Percentiles rank a stretch among this genome's conserved stretches.
Evolutionary conservation across 176 grass and related monocot genomes (phyloP).

Genomic region (Oryza brachyantha): DNA sequence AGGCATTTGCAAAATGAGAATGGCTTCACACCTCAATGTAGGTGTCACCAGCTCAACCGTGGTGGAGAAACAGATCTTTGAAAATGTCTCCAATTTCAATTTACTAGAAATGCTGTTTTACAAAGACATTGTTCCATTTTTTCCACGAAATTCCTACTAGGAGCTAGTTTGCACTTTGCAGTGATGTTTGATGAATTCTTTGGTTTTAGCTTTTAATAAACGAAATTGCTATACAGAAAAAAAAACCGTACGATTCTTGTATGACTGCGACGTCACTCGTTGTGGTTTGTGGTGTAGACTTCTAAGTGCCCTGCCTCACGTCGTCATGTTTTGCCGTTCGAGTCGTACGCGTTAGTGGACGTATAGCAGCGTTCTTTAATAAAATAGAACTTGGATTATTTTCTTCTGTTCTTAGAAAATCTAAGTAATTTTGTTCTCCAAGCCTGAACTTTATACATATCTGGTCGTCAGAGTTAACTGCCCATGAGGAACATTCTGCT

Average conservation of each 20-base stretch:
- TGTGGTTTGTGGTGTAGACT: too few species aligned
- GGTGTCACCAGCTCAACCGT: neutral
- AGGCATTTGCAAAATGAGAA: neutral
- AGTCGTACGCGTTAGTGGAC: too few species aligned
- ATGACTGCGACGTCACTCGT: too few species aligned
- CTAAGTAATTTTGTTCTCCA: neutral
- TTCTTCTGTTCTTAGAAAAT: neutral
- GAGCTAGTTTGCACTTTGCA: neutral
- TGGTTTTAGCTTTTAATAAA: neutral
- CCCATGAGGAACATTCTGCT: neutral
- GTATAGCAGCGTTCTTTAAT: too few species aligned
- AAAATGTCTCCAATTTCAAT: neutral
- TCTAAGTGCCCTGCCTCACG: too few species aligned
- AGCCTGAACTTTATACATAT: neutral
- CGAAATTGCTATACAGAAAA: too few species aligned
- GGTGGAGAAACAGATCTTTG: neutral
- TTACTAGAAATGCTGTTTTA: neutral
- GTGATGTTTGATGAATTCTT: neutral
- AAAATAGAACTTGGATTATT: neutral
- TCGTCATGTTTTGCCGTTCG: too few species aligned
- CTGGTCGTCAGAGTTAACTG: neutral
- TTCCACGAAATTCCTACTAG: neutral
- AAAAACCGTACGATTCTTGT: too few species aligned
- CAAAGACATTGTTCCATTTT: neutral
- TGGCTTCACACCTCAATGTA: neutral